These are phyloP conservation scores for Phylloporus sp. DNA, from an alignment of 768 basidiomycete species.

Conservation along the genomic window DNA sequence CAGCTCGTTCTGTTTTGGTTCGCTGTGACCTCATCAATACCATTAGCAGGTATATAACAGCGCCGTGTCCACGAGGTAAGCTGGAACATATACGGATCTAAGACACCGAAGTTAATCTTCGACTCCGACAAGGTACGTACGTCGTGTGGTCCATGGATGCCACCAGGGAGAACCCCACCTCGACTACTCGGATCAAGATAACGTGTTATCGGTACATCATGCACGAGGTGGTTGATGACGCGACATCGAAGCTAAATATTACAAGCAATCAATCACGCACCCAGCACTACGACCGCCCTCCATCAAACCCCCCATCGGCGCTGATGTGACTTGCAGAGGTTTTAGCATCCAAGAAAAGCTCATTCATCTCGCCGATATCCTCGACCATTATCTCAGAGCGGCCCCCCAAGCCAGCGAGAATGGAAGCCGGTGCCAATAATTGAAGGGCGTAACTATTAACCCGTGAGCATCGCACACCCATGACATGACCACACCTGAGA, in stretches of 20 bases:
- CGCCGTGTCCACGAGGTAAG: constrained; percentile 4
- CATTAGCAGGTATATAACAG: background rate
- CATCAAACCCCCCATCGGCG: constrained; percentile 35
- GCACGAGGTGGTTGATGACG: constrained; percentile 4
- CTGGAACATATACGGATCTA: constrained; percentile 9
- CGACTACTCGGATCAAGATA: background rate
- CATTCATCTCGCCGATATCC: constrained; percentile 91
- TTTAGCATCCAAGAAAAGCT: constrained; percentile 94
- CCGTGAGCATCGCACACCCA: constrained; percentile 7
- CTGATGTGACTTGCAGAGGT: constrained; percentile 59
- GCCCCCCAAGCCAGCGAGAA: constrained; percentile 75
- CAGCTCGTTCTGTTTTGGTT: background rate
- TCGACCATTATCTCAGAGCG: constrained; percentile 79
- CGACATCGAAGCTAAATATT: background rate
- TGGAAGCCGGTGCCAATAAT: constrained; percentile 85
- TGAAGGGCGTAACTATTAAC: constrained; percentile 78
- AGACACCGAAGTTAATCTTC: constrained; percentile 7
- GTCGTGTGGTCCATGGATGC: background rate
- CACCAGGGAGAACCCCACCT: background rate
- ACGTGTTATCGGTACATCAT: constrained; percentile 7
- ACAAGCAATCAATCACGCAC: constrained; percentile 3
- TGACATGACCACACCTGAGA: constrained; percentile 4
- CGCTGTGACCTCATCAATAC: constrained; percentile 4
- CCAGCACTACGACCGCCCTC: constrained; percentile 28
- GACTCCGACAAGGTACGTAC: background rate